Evolutionary conservation across 768 basidiomycete genomes (phyloP).

Genomic region (Lactarius sanguifluus): DNA sequence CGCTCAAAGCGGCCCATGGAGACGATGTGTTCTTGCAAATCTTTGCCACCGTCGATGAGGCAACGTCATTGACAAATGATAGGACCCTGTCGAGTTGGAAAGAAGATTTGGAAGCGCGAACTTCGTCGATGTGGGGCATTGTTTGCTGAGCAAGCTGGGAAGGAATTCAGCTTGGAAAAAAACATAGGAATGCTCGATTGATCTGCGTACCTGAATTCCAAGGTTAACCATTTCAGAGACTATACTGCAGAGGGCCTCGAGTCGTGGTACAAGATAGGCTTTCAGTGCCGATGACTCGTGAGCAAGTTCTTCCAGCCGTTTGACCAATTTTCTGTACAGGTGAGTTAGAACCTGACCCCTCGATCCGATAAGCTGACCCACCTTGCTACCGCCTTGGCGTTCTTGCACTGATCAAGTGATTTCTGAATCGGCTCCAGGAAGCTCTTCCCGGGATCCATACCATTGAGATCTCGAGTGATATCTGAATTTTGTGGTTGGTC

Average conservation of each 20-base stretch:
- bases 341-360: not conserved
- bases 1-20: constrained; percentile 76
- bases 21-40: constrained; percentile 61
- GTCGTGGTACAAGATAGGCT: constrained; percentile 65
- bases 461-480: constrained; percentile 67
- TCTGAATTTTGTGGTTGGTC: constrained; percentile 45
- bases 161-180: constrained; percentile 3
- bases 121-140: constrained; percentile 81
- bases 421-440: constrained; percentile 81
- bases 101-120: constrained; percentile 70
- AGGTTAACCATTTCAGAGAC: constrained; percentile 86
- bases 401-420: constrained; percentile 78
- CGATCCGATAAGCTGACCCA: not conserved
- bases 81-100: constrained; percentile 76
- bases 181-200: not conserved
- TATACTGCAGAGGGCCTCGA: constrained; percentile 67
- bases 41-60: constrained; percentile 67
- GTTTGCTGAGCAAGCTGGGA: constrained; percentile 83
- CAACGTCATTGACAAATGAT: constrained; percentile 70
- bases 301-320: constrained; percentile 78
- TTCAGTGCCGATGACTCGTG: constrained; percentile 71
- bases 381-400: constrained; percentile 79
- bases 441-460: constrained; percentile 68
- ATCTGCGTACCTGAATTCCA: constrained; percentile 71
- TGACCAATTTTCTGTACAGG: constrained; percentile 73